phyloP scores from a whole-genome alignment of 2,329 filamentous ascomycete species.

The Fusarium anthophilum region DNA sequence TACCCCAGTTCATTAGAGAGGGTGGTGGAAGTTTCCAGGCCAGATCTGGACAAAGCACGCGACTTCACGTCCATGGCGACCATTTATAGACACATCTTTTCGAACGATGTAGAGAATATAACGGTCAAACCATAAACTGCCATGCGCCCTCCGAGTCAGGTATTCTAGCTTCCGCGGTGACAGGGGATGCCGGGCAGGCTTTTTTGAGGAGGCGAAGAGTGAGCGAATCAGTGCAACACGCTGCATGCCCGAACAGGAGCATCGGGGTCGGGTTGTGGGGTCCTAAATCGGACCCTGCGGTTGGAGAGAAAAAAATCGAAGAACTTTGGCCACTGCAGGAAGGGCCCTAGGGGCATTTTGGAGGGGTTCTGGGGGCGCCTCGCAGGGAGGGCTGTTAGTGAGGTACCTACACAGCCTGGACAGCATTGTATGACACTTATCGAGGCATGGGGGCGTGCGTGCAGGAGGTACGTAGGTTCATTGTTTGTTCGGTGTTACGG shows the following conservation, averaged over 20 bases:
- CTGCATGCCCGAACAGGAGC: constrained; percentile 1
- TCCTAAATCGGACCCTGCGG: constrained; percentile 42
- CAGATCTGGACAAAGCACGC: background rate
- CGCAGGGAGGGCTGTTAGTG: constrained; percentile 34
- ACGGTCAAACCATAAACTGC: background rate
- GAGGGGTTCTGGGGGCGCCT: constrained; percentile 10
- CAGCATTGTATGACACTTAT: constrained; percentile 34
- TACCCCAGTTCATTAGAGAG: background rate
- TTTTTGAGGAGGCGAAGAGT: constrained; percentile 19
- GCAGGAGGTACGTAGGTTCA: background rate
- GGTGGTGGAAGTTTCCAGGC: background rate
- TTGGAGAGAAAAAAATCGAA: constrained; percentile 40
- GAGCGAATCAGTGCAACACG: constrained; percentile 27
- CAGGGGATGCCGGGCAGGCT: background rate
- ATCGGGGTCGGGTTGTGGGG: constrained; percentile 10
- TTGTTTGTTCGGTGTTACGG: background rate
- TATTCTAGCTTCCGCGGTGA: background rate
- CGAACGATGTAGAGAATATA: background rate
- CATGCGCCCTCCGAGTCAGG: background rate
- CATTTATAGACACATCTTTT: background rate
- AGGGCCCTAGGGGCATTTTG: constrained; percentile 12
- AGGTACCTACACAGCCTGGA: constrained; percentile 38
- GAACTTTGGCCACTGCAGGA: constrained; percentile 27
- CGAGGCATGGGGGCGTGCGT: background rate
- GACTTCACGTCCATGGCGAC: background rate